Conservation (phyloP, 2,329 filamentous ascomycete species). For the Monilinia aucupariae region DNA sequence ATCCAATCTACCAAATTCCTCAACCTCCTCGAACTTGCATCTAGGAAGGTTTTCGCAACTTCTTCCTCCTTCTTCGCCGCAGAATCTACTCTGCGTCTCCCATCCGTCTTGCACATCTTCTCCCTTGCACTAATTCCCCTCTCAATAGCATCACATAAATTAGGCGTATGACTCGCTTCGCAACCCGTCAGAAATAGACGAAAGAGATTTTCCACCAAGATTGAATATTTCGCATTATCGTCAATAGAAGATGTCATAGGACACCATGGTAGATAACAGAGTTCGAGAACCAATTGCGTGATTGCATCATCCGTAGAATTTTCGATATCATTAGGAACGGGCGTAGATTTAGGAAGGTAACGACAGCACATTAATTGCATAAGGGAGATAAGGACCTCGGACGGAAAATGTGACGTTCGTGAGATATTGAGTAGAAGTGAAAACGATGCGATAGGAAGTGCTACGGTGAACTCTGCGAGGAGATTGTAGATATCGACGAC, state of each 20-base stretch:
- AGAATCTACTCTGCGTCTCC: slow-evolving; percentile 39
- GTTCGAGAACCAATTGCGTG: slow-evolving; percentile 45
- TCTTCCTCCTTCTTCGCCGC: slow-evolving; percentile 29
- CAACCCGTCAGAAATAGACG: slow-evolving; percentile 40
- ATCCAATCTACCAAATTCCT: slow-evolving; percentile 28
- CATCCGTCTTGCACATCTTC: slow-evolving; percentile 39
- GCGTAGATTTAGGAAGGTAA: slow-evolving; percentile 39
- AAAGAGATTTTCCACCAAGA: slow-evolving; percentile 50
- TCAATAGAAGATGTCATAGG: slow-evolving; percentile 43
- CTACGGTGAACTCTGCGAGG: slow-evolving; percentile 41
- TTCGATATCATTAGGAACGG: slow-evolving; percentile 32
- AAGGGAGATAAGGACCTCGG: slow-evolving; percentile 43
- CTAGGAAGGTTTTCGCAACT: slow-evolving; percentile 26
- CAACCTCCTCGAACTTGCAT: slow-evolving; percentile 35
- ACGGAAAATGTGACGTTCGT: slow-evolving; percentile 35
- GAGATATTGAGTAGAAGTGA: slow-evolving; percentile 41
- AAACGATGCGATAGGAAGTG: slow-evolving; percentile 34
- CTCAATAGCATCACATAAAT: slow-evolving; percentile 44
- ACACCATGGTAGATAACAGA: slow-evolving; percentile 48
- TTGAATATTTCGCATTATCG: slow-evolving; percentile 54
- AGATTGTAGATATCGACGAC: slow-evolving; percentile 45
- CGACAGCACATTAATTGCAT: slow-evolving; percentile 47
- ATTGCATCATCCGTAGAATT: slow-evolving; percentile 39
- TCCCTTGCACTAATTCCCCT: slow-evolving; percentile 48
- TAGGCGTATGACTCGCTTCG: slow-evolving; percentile 27